Base-by-base conservation (phyloP, 305 asterid genomes). In the Rubia balearica region DNA sequence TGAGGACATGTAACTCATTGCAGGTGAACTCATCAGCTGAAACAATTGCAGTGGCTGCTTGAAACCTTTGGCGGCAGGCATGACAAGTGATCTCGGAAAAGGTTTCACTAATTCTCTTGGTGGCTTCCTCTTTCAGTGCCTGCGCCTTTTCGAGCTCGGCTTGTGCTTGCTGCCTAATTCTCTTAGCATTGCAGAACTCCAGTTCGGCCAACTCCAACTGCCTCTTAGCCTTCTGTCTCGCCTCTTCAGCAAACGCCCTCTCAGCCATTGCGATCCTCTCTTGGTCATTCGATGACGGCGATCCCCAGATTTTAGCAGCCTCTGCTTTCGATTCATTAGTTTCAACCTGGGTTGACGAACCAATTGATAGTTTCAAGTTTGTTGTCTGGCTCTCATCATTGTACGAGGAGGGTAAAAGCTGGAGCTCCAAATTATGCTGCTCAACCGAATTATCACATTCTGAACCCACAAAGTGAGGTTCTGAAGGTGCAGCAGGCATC, bases 321-420 rank as follows among this genome's bases (percentile, higher is more conserved):
- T 67, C 59, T 17, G 45, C 5, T 13, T 45, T 36, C 43, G 51
- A 40, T 0, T 73, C 71, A 7, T 53, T 53, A 5, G 17, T 65
- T 17, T 76, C 76, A 0, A 30, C 46, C 1, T 40, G 61, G 70
- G 27, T 68, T 0, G 69, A 80, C 2, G 90, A 85, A 6, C 96
- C 96, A 65, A 89, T 90, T 9, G 95, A 89, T 61, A 91, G 87
- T 74, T 88, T 90, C 48, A 91, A 85, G 60, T 87, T 88, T 8
- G 87, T 84, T 0, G 84, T 83, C 53, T 87, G 82, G 9, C 81
- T 78, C 13, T 83, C 88, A 71, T 83, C 83, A 12, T 30, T 57
- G 27, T 60, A 59, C 27, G 84, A 68, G 51, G 77, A 74, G 14
- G 82, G 76, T 68, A 77, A 60, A 62, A 81, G 81, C 36, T 79